Evolutionary conservation across 306 rosid species (phyloP), one percentile per base, ranked within the genome.

Genomic region (Sicyos baderoa): DNA sequence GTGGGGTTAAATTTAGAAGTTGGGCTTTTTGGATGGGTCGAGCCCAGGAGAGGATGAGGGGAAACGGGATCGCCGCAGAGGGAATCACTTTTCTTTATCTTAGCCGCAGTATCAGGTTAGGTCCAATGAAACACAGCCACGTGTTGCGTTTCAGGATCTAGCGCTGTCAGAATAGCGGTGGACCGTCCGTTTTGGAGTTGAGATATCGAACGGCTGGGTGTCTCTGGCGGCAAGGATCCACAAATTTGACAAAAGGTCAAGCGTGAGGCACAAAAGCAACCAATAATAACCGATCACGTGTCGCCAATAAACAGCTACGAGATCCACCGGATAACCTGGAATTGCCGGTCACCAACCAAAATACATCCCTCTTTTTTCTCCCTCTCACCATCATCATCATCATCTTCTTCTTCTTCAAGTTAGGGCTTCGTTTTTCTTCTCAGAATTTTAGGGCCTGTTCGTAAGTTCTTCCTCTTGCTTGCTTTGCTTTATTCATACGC

Each of bases 181-280:
- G n/a, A 16, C 80, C 82, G 66, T 83, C 65, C 59, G 72, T 73
- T 25, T 25, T 25, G 2, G 2, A 64, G 22, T 12, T 48, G 6
- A 7, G 21, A 23, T 22, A 86, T 84, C 87, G 32, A 77, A 84
- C 83, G 92, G 86, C 22, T 76, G 81, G 82, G 80, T 82, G 21
- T 40, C 51, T 40, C 63, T 51, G 50, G 54, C 63, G 60, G 58
- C 71, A 60, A 48, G 67, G 32, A 75, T 40, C 76, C 72, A 54
- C 52, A 57, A 76, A 76, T 55, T 65, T 49, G 2, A 51, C 50
- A 13, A 27, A 64, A 13, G 15, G 47, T 73, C 82, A 78, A 67
- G 74, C 75, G 59, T 77, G 62, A 58, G 50, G 54, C 64, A 63
- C 56, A 56, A 44, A 14, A 21, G 14, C 19, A 23, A 60, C 72